Evolutionary conservation across 2,329 filamentous ascomycete genomes (phyloP).

Genomic region (Alternaria conjuncta): DNA sequence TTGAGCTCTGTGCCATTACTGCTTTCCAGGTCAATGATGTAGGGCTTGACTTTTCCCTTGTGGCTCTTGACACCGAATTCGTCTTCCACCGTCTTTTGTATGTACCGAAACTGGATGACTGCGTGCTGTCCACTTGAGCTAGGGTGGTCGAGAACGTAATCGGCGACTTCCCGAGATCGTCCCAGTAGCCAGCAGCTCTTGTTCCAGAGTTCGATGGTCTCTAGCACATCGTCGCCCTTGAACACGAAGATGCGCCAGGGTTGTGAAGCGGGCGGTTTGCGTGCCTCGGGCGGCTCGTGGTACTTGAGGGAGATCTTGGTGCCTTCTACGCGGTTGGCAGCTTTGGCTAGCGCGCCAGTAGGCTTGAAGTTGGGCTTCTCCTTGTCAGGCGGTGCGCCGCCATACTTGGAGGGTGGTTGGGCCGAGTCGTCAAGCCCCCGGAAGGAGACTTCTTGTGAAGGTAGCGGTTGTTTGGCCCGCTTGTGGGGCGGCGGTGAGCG

Average conservation of each 20-base stretch:
- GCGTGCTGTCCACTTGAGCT: constrained; percentile 96
- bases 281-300: constrained; percentile 90
- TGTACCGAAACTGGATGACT: constrained; percentile 88
- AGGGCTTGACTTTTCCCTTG: constrained; percentile 67
- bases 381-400: constrained; percentile 61
- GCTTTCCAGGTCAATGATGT: constrained; percentile 91
- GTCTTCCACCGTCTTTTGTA: constrained; percentile 85
- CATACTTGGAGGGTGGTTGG: constrained; percentile 39
- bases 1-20: constrained; percentile 90
- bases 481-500: constrained; percentile 54
- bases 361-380: constrained; percentile 86
- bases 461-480: constrained; percentile 52
- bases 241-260: constrained; percentile 93
- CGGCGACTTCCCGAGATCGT: constrained; percentile 78
- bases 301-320: constrained; percentile 87
- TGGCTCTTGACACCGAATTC: constrained; percentile 64
- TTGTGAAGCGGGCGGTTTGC: constrained; percentile 80
- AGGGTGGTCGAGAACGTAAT: constrained; percentile 85
- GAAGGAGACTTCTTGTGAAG: constrained; percentile 56
- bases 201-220: constrained; percentile 76
- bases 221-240: constrained; percentile 79
- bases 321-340: constrained; percentile 82
- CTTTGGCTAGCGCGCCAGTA: constrained; percentile 83
- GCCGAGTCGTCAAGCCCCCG: constrained; percentile 41
- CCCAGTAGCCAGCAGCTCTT: constrained; percentile 93